phyloP scores from a whole-genome alignment of 768 basidiomycete genomes.

The Suillus discolor region DNA sequence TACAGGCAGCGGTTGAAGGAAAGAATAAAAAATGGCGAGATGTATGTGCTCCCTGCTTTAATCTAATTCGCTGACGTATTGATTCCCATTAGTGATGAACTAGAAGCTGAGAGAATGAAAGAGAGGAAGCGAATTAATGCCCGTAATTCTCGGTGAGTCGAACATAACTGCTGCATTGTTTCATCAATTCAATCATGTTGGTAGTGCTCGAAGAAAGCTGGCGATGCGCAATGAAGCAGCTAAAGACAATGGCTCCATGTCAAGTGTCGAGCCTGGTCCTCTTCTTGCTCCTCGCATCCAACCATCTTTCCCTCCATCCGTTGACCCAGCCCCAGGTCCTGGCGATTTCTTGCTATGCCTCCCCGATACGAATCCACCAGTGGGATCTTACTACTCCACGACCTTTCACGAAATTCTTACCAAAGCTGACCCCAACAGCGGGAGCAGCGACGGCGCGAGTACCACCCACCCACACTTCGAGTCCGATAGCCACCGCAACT shows the following conservation, averaged over 20 bases:
- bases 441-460: neutral
- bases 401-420: constrained; percentile 6
- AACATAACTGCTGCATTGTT: neutral
- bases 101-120: constrained; percentile 4
- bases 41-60: neutral
- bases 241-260: neutral
- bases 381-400: constrained; percentile 2
- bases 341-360: constrained; percentile 3
- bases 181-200: neutral
- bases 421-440: neutral
- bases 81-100: neutral
- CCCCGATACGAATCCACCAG: neutral
- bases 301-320: neutral
- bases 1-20: constrained; percentile 4
- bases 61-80: neutral
- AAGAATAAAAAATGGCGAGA: constrained; percentile 5
- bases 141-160: constrained; percentile 4
- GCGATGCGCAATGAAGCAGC: neutral
- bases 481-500: neutral
- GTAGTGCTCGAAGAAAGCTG: constrained; percentile 2
- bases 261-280: neutral
- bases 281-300: neutral
- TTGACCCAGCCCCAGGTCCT: neutral
- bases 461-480: neutral
- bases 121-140: constrained; percentile 2